Evolutionary conservation across 208 protist species (phyloP).

Genomic region (Willaertia magna): DNA sequence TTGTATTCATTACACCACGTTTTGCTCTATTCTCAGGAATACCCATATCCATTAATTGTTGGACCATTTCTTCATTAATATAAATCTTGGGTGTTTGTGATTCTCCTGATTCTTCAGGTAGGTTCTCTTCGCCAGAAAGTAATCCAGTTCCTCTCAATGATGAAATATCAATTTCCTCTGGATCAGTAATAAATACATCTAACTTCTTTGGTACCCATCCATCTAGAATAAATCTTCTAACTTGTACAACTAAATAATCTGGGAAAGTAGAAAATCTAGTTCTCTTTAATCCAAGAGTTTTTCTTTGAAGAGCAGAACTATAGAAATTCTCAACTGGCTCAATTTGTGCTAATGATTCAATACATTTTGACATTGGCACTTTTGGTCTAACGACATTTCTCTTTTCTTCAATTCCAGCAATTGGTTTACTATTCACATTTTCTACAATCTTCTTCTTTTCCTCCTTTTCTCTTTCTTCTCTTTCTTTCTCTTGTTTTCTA

Average conservation of each 20-base stretch:
- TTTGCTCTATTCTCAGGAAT: conserved; percentile 49
- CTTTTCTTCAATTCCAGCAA: not conserved
- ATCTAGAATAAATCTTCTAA: conserved; percentile 65
- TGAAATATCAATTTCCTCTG: conserved; percentile 45
- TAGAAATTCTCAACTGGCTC: conserved; percentile 44
- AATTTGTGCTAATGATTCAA: conserved; percentile 28
- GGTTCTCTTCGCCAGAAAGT: conserved; percentile 43
- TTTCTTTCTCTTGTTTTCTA: conserved; percentile 16
- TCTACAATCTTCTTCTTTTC: not conserved
- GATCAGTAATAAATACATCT: conserved; percentile 66
- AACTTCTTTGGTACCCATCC: conserved; percentile 56
- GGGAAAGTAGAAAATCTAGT: conserved; percentile 58
- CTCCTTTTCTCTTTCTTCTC: conserved; percentile 44
- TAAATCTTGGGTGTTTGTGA: not conserved
- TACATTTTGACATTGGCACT: conserved; percentile 48
- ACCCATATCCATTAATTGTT: conserved; percentile 71
- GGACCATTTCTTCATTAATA: conserved; percentile 32
- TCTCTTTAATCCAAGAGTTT: conserved; percentile 42
- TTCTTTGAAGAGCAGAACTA: conserved; percentile 45
- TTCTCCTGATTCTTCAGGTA: conserved; percentile 31
- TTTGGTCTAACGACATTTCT: conserved; percentile 29
- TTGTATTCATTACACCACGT: conserved; percentile 1
- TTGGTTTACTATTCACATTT: not conserved
- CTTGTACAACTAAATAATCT: conserved; percentile 53
- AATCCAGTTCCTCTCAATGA: conserved; percentile 43